A percentile compares a stretch with the other conserved stretches of the same genome.
Conservation (phyloP, 176 grass and related monocot genomes). For the Musa troglodytarum region DNA sequence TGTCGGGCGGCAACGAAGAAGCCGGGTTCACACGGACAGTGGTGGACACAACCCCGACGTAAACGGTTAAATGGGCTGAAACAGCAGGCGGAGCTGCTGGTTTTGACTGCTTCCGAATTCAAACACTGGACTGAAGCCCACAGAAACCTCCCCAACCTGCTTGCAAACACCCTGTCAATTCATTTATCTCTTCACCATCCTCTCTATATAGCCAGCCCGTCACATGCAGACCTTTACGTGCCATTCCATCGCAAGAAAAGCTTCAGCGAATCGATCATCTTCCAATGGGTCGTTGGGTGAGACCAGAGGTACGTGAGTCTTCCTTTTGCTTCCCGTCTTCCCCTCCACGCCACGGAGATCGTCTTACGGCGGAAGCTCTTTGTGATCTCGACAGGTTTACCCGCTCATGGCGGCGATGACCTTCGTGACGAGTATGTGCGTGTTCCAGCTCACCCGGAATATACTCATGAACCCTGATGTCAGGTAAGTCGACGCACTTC, state of each 20-base stretch:
- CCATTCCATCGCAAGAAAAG: no score
- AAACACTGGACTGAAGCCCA: no score
- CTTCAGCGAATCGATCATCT: no score
- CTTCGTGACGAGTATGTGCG: conserved; percentile 1
- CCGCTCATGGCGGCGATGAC: conserved; percentile 20
- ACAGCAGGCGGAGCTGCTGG: conserved; percentile 1
- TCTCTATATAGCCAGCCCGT: no score
- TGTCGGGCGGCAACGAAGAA: no score
- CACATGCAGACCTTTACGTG: no score
- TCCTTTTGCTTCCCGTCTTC: background rate
- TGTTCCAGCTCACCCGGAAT: conserved; percentile 10
- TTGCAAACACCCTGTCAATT: no score
- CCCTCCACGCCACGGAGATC: background rate
- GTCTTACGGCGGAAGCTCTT: background rate
- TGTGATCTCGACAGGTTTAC: conserved; percentile 1
- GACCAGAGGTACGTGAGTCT: background rate
- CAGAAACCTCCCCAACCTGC: no score
- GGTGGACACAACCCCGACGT: no score
- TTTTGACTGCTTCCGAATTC: background rate
- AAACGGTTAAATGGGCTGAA: background rate
- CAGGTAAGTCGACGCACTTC: background rate
- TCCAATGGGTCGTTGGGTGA: conserved; percentile 18
- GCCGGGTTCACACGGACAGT: no score
- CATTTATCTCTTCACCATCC: no score
- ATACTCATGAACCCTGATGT: conserved; percentile 21